Evolutionary conservation across 2,329 filamentous ascomycete genomes (phyloP).

Genomic region (Ceratocystis eucalypticola): DNA sequence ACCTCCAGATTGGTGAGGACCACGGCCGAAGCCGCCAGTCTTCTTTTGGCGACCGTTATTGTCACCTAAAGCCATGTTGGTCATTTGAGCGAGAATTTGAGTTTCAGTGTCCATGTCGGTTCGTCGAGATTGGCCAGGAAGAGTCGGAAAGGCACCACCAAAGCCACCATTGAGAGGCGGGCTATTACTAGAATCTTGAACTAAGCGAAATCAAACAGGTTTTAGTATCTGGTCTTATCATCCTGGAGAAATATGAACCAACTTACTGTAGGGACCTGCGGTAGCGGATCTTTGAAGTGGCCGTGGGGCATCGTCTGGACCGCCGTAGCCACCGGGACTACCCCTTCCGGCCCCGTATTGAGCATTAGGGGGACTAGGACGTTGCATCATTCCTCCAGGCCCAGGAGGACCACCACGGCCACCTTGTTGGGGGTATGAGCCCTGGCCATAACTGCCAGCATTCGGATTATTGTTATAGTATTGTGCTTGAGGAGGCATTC

Average conservation of each 20-base stretch:
- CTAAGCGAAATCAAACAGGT: neutral
- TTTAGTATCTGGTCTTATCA: neutral
- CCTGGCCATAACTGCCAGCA: slow-evolving; percentile 34
- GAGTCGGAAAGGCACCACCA: slow-evolving; percentile 14
- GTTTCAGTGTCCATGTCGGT: slow-evolving; percentile 17
- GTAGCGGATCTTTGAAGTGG: slow-evolving; percentile 20
- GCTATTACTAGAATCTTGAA: slow-evolving; percentile 1
- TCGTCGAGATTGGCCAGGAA: slow-evolving; percentile 14
- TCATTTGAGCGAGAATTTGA: slow-evolving; percentile 18
- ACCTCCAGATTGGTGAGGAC: neutral
- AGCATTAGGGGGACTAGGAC: slow-evolving; percentile 30
- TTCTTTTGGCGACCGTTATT: slow-evolving; percentile 4
- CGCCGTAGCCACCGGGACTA: slow-evolving; percentile 4
- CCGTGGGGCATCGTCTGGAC: slow-evolving; percentile 3
- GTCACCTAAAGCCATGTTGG: slow-evolving; percentile 11
- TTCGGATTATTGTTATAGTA: slow-evolving; percentile 37
- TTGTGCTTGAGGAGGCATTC: slow-evolving; percentile 31
- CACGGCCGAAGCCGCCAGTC: slow-evolving; percentile 14
- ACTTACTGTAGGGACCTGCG: slow-evolving; percentile 4
- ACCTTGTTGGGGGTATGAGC: slow-evolving; percentile 31
- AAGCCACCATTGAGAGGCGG: slow-evolving; percentile 12
- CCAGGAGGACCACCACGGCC: slow-evolving; percentile 34
- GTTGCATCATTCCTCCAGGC: slow-evolving; percentile 25
- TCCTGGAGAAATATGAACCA: neutral
- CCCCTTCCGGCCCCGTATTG: slow-evolving; percentile 23